phyloP scores from a whole-genome alignment of 192 early-diverging fungal genomes.

The Coemansia reversa region DNA sequence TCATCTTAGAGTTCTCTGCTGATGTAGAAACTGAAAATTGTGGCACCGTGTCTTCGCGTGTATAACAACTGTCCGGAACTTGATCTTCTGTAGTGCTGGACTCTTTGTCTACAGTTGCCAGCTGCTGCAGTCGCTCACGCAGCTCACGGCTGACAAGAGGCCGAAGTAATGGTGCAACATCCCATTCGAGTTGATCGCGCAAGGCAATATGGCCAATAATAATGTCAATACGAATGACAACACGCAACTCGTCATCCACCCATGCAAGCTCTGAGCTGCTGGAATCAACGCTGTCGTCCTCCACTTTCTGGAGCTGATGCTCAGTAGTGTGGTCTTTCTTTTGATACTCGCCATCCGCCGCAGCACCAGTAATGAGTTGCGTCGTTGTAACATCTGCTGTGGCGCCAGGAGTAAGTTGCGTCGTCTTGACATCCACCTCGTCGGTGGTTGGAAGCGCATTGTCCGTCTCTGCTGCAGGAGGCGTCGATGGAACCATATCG shows the following conservation, averaged over 20 bases:
- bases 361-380: not conserved
- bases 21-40: not conserved
- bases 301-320: not conserved
- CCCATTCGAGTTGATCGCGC: conserved; percentile 96
- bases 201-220: conserved; percentile 80
- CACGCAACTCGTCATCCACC: conserved; percentile 67
- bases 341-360: conserved; percentile 1
- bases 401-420: not conserved
- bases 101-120: not conserved
- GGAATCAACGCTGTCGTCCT: conserved; percentile 9
- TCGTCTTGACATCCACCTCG: too few species aligned
- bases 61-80: too few species aligned
- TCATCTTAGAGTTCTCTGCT: too few species aligned
- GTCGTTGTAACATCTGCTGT: not conserved
- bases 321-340: not conserved
- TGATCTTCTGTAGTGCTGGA: too few species aligned
- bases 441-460: too few species aligned
- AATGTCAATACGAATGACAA: conserved; percentile 85
- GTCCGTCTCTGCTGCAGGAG: too few species aligned
- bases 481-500: too few species aligned
- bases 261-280: conserved; percentile 18
- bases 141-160: conserved; percentile 24
- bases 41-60: not conserved
- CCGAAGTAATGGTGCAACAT: conserved; percentile 57
- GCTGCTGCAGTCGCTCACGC: conserved; percentile 16